These are phyloP conservation scores for Elongisporangium anandrum DNA, from an alignment of 352 stramenopile species.

Conservation along the genomic window DNA sequence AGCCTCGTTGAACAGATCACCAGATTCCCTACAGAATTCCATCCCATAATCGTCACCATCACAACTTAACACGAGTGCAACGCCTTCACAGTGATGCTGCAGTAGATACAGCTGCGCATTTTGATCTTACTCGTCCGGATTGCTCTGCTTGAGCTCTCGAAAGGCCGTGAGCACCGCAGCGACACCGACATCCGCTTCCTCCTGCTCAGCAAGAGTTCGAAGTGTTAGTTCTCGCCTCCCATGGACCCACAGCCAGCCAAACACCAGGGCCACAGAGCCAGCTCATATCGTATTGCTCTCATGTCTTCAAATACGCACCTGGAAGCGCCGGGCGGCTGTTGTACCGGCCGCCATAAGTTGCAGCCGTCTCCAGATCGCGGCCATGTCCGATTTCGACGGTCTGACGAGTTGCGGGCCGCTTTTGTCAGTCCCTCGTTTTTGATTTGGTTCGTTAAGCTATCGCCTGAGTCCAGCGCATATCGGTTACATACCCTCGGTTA, in stretches of 20 bases:
- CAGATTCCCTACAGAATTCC: conserved; percentile 49
- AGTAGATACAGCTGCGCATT: too few species aligned
- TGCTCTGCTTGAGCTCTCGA: conserved; percentile 50
- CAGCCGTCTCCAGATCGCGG: conserved; percentile 60
- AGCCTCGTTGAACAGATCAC: conserved; percentile 70
- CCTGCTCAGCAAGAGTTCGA: conserved; percentile 26
- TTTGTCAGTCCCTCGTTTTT: background rate
- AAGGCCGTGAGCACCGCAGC: conserved; percentile 78
- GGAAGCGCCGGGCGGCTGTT: conserved; percentile 75
- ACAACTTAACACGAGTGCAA: background rate
- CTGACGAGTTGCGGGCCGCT: background rate
- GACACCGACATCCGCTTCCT: conserved; percentile 77
- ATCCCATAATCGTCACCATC: conserved; percentile 1
- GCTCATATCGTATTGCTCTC: background rate
- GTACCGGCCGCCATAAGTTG: conserved; percentile 77
- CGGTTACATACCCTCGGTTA: background rate
- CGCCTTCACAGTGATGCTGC: background rate
- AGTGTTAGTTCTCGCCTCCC: background rate
- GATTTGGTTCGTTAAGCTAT: too few species aligned
- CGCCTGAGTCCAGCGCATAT: background rate
- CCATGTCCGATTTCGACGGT: conserved; percentile 29
- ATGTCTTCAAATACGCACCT: conserved; percentile 25
- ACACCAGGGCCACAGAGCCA: background rate
- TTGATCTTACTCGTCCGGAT: conserved; percentile 44
- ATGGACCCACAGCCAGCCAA: background rate